Conservation (phyloP, 2,329 filamentous ascomycete species). For the Fonsecaea multimorphosa region DNA sequence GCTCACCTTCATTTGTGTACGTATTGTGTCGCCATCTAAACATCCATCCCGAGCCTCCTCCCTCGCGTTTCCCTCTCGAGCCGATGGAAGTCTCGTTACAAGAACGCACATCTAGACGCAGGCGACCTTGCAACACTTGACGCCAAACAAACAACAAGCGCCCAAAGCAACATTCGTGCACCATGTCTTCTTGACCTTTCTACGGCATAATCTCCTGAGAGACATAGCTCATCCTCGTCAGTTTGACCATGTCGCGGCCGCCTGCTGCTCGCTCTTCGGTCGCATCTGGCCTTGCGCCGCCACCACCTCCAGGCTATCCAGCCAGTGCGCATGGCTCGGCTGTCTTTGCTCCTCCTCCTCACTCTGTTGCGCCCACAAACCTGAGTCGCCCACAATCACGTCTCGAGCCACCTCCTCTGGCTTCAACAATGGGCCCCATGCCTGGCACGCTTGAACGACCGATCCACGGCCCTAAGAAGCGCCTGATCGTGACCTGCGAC, state of each 20-base stretch:
- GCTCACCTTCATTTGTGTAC: neutral
- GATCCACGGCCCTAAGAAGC: conserved; percentile 39
- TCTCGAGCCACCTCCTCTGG: conserved; percentile 38
- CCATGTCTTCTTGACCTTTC: conserved; percentile 10
- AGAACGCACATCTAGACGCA: conserved; percentile 25
- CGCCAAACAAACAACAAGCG: neutral
- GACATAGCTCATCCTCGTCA: neutral
- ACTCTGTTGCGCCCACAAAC: conserved; percentile 21
- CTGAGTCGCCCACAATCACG: conserved; percentile 33
- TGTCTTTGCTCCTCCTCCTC: conserved; percentile 26
- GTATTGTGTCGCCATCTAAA: neutral
- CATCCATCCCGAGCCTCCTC: neutral
- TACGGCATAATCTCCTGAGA: neutral
- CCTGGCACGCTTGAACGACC: conserved; percentile 37
- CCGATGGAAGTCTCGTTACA: conserved; percentile 31
- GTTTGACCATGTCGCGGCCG: conserved; percentile 31
- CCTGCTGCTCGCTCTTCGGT: conserved; percentile 31
- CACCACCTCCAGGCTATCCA: conserved; percentile 27
- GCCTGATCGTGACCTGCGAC: conserved; percentile 47
- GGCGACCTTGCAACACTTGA: conserved; percentile 26
- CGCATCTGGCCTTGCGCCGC: conserved; percentile 34
- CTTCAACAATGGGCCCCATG: conserved; percentile 37
- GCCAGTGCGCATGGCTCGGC: conserved; percentile 32
- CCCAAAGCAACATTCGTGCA: conserved; percentile 10
- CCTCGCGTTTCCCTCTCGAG: conserved; percentile 11